Percentiles rank a stretch among this genome's conserved stretches.
These are phyloP conservation scores for Diaporthe aspalathi DNA, from an alignment of 2,329 filamentous ascomycete genomes.

Conservation along the genomic window DNA sequence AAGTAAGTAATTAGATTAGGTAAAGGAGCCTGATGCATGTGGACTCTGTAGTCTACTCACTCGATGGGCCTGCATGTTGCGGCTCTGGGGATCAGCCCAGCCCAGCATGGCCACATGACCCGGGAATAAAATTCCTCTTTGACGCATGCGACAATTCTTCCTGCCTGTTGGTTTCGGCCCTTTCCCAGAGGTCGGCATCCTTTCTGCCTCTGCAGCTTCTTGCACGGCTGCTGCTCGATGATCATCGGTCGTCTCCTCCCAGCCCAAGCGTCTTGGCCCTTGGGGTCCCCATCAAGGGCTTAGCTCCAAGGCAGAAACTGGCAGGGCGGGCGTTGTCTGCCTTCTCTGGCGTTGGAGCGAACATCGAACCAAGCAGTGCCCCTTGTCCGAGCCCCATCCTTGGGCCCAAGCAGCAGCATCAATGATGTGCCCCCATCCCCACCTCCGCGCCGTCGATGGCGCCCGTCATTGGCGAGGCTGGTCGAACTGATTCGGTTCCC, in stretches of 20 bases:
- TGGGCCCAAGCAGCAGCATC: too few relatives aligned
- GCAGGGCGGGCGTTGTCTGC: not conserved
- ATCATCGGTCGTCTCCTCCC: constrained; percentile 14
- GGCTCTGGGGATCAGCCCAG: constrained; percentile 22
- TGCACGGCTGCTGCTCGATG: not conserved
- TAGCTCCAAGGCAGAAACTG: constrained; percentile 16
- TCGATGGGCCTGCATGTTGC: not conserved
- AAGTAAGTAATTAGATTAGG: too few relatives aligned
- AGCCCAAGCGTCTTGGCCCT: constrained; percentile 17
- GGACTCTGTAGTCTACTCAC: too few relatives aligned
- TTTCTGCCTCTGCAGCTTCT: not conserved
- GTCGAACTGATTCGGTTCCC: constrained; percentile 24
- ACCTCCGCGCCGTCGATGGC: constrained; percentile 10
- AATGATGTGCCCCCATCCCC: too few relatives aligned
- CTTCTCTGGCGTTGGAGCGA: constrained; percentile 8
- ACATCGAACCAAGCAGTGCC: too few relatives aligned
- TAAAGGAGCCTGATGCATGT: too few relatives aligned
- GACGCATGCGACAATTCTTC: constrained; percentile 22
- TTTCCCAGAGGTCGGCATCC: not conserved
- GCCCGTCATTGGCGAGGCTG: constrained; percentile 19
- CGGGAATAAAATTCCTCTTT: constrained; percentile 19
- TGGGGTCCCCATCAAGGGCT: not conserved
- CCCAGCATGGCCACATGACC: constrained; percentile 18
- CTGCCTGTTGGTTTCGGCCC: constrained; percentile 12
- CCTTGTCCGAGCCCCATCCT: constrained; percentile 23